Evolutionary conservation across 2,329 filamentous ascomycete genomes (phyloP), one percentile per base, ranked within the genome.

Genomic region (Colletotrichum sp.): DNA sequence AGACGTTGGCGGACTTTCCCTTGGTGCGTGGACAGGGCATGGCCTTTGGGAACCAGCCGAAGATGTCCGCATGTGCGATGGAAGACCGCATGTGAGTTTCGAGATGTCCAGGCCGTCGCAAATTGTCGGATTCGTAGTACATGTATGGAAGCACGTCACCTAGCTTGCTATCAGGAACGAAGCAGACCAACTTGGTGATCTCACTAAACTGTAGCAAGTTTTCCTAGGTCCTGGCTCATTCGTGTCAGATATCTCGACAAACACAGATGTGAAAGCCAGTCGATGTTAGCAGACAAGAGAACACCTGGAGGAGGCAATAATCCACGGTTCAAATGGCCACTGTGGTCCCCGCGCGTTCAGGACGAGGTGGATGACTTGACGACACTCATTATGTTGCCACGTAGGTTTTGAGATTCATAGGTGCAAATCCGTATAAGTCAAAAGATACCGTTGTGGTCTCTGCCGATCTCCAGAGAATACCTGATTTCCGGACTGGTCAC

Each of bases 401-500:
- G n/a, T 21, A 13, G 1, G 6, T 3, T 18, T 12, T 3, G n/a
- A 13, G 6, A 6, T 13, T 21, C 44, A 21, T 0, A 6, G 44
- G 44, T 52, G 10, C 4, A 13, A 52, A 52, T 21, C 44, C n/a
- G 10, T 13, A 7, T 0, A 5, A 52, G 6, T 21, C 44, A 5
- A 52, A 36, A 52, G n/a, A 52, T 21, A 7, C n/a, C n/a, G 10
- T 5, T 13, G 44, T 52, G n/a, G 9, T 4, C 44, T 12, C n/a
- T 21, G 13, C 44, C n/a, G 44, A 52, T 52, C 9, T 0, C n/a
- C n/a, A 21, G n/a, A 0, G 0, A 0, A 52, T 0, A 12, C n/a
- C 44, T 13, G 44, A 21, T 52, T 52, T 24, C 44, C 44, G n/a
- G 44, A 52, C 44, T 52, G 4, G 44, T 52, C n/a, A 52, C 44